Evolutionary conservation across 306 rosid genomes (phyloP), one percentile per base, ranked within the genome.

Genomic region (Citrullus mucosospermus): DNA sequence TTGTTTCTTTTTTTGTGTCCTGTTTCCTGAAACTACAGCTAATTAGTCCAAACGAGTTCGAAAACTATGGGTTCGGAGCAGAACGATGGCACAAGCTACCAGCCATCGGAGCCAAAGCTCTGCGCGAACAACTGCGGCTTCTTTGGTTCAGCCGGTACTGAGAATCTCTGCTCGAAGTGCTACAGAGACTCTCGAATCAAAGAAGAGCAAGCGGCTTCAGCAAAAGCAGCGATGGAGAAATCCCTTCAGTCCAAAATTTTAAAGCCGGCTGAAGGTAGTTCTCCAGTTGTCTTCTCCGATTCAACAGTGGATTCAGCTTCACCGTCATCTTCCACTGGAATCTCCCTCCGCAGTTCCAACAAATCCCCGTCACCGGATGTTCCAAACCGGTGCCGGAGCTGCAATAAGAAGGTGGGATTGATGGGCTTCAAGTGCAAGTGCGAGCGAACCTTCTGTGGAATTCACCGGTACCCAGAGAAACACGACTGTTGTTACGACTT

Each of bases 101-200:
- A 81, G 50, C 85, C 83, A 8, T 66, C 89, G 6, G 91, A 90
- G 88, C 85, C 85, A 4, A 85, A 86, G 81, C 89, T 76, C 2
- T 90, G 93, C 77, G 90, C 82, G 78, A 90, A 88, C 85, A 88
- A 88, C 75, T 90, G 93, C 67, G 91, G 93, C 38, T 90, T 90
- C 85, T 90, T 85, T 38, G 93, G 93, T 34, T 68, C 79, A 7
- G 83, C 88, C 0, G 84, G 80, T 2, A 86, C 88, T 8, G 78
- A 56, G 83, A 90, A 90, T 74, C 88, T 88, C 48, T 90, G 93
- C 67, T 90, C 91, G 7, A 86, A 90, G 54, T 90, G 93, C 75
- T 88, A 78, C 87, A 78, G 84, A 75, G 88, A 83, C 22, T 38
- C 71, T 3, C 82, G 48, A 5, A 68, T 70, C 55, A 10, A 78